These are phyloP conservation scores for Chlamydomonas reinhardtii DNA, from an alignment of 163 green algal species.

Conservation along the genomic window DNA sequence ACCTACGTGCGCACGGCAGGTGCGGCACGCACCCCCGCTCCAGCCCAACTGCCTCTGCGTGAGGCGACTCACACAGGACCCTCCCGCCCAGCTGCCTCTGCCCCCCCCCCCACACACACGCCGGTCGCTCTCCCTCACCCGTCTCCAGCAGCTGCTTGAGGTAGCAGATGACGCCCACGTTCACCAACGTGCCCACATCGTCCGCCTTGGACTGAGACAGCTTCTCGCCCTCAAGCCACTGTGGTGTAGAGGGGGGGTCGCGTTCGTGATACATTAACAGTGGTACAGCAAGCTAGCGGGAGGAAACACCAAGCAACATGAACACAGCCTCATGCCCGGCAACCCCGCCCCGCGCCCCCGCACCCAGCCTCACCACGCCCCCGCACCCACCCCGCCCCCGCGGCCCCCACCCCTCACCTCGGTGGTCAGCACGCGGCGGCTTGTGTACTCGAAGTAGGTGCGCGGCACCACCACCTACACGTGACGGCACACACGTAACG, in stretches of 20 bases:
- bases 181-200: slow-evolving; percentile 95
- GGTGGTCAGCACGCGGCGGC: slow-evolving; percentile 90
- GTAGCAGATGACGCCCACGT: slow-evolving; percentile 98
- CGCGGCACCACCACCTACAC: slow-evolving; percentile 92
- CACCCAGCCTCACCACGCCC: not conserved
- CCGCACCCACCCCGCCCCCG: not conserved
- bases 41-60: too few relatives aligned
- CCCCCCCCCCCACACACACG: too few relatives aligned
- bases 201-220: slow-evolving; percentile 81
- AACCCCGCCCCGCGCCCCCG: too few relatives aligned
- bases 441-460: slow-evolving; percentile 93
- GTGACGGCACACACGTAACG: too few relatives aligned
- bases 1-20: too few relatives aligned
- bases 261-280: too few relatives aligned
- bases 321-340: too few relatives aligned
- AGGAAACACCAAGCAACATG: not conserved
- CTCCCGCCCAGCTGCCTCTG: too few relatives aligned
- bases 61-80: too few relatives aligned
- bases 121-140: not conserved
- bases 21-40: too few relatives aligned
- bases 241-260: not conserved
- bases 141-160: slow-evolving; percentile 98
- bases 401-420: too few relatives aligned
- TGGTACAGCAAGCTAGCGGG: too few relatives aligned
- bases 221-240: slow-evolving; percentile 97